Conservation (phyloP, 139 green algal species). For the Coelastrella sp. region DNA sequence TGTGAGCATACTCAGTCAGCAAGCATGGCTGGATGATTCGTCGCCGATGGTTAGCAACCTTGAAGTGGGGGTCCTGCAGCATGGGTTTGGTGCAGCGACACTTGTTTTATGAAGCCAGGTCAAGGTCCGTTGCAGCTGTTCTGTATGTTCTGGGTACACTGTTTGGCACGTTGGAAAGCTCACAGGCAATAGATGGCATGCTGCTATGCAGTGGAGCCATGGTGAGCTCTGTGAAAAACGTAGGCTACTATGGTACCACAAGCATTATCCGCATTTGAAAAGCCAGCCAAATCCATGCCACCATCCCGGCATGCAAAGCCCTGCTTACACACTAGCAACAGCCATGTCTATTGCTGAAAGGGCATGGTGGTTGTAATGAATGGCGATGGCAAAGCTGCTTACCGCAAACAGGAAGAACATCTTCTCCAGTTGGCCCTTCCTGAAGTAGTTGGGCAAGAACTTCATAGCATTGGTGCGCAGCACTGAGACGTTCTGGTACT, state of each 20-base stretch:
- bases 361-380: neutral
- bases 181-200: neutral
- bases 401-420: conserved; percentile 99
- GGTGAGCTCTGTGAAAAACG: too few species aligned
- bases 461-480: conserved; percentile 97
- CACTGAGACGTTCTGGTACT: conserved; percentile 86
- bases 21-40: conserved; percentile 94
- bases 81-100: neutral
- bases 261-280: too few species aligned
- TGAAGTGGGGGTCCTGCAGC: conserved; percentile 91
- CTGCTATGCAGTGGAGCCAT: neutral
- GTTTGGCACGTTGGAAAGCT: too few species aligned
- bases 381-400: conserved; percentile 27
- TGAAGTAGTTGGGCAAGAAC: conserved; percentile 96
- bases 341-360: too few species aligned
- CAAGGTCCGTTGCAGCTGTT: too few species aligned
- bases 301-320: too few species aligned
- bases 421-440: conserved; percentile 95
- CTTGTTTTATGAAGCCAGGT: too few species aligned
- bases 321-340: too few species aligned
- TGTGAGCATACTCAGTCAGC: conserved; percentile 96
- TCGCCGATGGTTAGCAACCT: conserved; percentile 81
- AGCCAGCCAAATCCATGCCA: too few species aligned
- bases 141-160: neutral
- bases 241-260: too few species aligned